Evolutionary conservation across 129 eudicot genomes (phyloP), one percentile per base, ranked within the genome.

Genomic region (Flaveria linearis): DNA sequence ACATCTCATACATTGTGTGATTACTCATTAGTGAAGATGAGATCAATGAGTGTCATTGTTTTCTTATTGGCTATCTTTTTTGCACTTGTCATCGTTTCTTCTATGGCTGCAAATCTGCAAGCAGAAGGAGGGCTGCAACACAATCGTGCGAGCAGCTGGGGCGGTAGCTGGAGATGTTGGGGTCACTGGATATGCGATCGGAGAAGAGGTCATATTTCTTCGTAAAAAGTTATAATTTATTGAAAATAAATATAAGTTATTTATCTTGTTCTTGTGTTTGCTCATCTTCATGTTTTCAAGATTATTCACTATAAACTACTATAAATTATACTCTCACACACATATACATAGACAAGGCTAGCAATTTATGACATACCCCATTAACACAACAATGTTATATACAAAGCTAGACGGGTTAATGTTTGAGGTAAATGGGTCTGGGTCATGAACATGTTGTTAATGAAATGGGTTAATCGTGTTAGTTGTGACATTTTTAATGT

Each of bases 101-200:
- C 57, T 4, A 23, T 60, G n/a, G 4, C 16, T 67, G n/a, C 60
- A 50, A 8, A 28, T 51, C 28, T 71, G 13, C 70, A 65, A 65
- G 70, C 16, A 2, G 25, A 47, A 65, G 22, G 1, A 33, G 49
- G 45, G 15, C 13, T 2, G 22, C 45, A 63, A 63, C 22, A n/a
- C 15, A 11, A 13, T 39, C 70, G 26, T 36, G 47, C 25, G 1
- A 33, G 39, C n/a, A 16, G 45, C 2, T 71, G 62, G 63, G 75
- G 75, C 39, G 75, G 75, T 50, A 71, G 62, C 9, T 71, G 75
- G 75, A 71, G 63, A 5, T 50, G 75, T 50, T 71, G 75, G 75
- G 75, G 26, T 26, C 47, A 71, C 15, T 10, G 26, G 2, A 17
- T 1, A 71, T 50, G 47, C n/a, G 39, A 51, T 57, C 28, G 1